phyloP scores from a whole-genome alignment of 805 yeast species.

The Spathaspora gorwiae region DNA sequence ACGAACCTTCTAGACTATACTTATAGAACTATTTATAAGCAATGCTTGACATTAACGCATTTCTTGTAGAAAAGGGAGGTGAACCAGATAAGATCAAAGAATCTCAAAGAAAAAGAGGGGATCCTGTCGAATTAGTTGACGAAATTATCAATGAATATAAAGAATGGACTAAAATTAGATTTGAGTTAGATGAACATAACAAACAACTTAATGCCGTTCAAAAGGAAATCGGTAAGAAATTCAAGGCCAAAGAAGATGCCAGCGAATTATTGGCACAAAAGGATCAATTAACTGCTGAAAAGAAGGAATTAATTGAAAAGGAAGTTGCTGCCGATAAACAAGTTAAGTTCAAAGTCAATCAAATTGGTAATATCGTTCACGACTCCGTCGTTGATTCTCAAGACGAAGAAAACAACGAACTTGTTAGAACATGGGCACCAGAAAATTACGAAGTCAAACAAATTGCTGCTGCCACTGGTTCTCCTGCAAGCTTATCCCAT shows the following conservation, averaged over 20 bases:
- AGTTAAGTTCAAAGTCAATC: slow-evolving; percentile 76
- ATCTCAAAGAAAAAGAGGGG: slow-evolving; percentile 94
- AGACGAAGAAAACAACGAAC: slow-evolving; percentile 87
- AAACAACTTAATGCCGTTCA: slow-evolving; percentile 85
- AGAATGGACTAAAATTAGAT: slow-evolving; percentile 79
- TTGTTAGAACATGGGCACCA: slow-evolving; percentile 86
- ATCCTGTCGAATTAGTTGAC: slow-evolving; percentile 89
- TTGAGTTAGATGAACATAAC: slow-evolving; percentile 86
- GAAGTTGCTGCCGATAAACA: slow-evolving; percentile 79
- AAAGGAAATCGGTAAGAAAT: slow-evolving; percentile 88
- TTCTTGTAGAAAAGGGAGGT: slow-evolving; percentile 96
- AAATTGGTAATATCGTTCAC: slow-evolving; percentile 92
- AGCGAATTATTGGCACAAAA: slow-evolving; percentile 75
- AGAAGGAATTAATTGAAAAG: slow-evolving; percentile 56
- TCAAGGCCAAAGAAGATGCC: slow-evolving; percentile 94
- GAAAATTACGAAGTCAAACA: slow-evolving; percentile 57
- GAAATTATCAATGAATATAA: slow-evolving; percentile 90
- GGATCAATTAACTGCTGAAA: slow-evolving; percentile 66
- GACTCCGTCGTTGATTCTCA: slow-evolving; percentile 81
- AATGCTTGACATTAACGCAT: slow-evolving; percentile 91
- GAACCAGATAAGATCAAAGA: slow-evolving; percentile 82
- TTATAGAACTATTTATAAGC: not conserved
- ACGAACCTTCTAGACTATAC: not conserved
- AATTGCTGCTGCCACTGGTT: slow-evolving; percentile 70
- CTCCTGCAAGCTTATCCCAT: slow-evolving; percentile 79